Percentiles rank a stretch among this genome's conserved stretches.
phyloP scores from a whole-genome alignment of 1,284 basidiomycete species.

The Trichosporon ovoides region DNA sequence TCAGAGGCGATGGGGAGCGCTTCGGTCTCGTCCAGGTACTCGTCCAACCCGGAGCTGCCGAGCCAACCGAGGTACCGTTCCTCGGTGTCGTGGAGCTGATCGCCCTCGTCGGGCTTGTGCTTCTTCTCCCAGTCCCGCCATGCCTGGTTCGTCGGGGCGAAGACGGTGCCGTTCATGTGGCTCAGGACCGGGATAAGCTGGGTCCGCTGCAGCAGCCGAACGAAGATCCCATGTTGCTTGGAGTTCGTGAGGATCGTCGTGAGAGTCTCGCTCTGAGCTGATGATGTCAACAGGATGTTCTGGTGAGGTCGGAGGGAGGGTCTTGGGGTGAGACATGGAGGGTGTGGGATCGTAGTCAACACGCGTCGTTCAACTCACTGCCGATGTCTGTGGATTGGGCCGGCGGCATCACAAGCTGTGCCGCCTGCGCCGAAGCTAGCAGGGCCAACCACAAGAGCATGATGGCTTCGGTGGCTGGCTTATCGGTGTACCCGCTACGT shows the following conservation, averaged over 20 bases:
- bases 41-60: conserved; percentile 26
- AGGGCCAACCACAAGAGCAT: conserved; percentile 1
- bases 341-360: neutral
- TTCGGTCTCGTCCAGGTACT: conserved; percentile 25
- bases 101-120: conserved; percentile 21
- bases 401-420: neutral
- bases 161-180: conserved; percentile 74
- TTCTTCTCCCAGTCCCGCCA: conserved; percentile 52
- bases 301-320: no score
- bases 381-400: neutral
- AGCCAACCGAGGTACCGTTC: conserved; percentile 29
- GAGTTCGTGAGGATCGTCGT: conserved; percentile 73
- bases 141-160: conserved; percentile 92
- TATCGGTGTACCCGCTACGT: no score
- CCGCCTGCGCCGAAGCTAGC: neutral
- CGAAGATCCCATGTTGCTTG: conserved; percentile 70
- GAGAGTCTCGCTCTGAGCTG: conserved; percentile 49
- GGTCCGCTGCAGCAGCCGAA: conserved; percentile 75
- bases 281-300: no score
- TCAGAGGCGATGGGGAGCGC: conserved; percentile 7
- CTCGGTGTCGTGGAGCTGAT: conserved; percentile 1
- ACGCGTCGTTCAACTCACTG: conserved; percentile 1
- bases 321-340: no score
- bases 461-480: neutral
- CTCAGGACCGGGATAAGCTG: conserved; percentile 89